A percentile compares a stretch with the other conserved stretches of the same genome.
Conservation (phyloP, 768 basidiomycete genomes). For the Lactifluus subvellereus region DNA sequence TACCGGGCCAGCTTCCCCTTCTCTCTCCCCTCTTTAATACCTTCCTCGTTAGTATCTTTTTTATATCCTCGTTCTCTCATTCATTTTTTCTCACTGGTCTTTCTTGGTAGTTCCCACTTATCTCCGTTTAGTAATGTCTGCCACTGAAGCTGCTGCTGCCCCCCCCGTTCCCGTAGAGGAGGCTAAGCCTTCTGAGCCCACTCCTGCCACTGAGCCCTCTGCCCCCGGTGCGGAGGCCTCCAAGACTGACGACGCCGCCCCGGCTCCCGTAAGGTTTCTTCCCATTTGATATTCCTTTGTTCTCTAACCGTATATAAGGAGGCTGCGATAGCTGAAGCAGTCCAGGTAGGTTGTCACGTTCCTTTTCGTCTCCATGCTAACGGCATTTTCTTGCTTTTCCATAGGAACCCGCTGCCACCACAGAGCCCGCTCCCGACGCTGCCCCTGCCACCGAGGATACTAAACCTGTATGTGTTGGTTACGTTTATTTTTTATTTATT, state of each 20-base stretch:
- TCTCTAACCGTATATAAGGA: slow-evolving; percentile 31
- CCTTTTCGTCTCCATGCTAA: background rate
- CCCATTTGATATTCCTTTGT: slow-evolving; percentile 11
- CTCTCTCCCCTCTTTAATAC: slow-evolving; percentile 58
- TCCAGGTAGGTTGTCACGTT: slow-evolving; percentile 32
- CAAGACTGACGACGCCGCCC: slow-evolving; percentile 38
- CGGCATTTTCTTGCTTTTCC: background rate
- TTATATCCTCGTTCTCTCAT: background rate
- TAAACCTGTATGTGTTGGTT: slow-evolving; percentile 33
- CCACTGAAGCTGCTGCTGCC: slow-evolving; percentile 50
- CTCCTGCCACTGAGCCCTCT: slow-evolving; percentile 31
- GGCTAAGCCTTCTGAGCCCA: slow-evolving; percentile 42
- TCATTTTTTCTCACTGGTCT: background rate
- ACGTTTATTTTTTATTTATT: slow-evolving; percentile 31
- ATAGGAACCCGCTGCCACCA: slow-evolving; percentile 35
- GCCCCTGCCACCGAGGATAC: slow-evolving; percentile 28
- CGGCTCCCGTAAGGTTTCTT: slow-evolving; percentile 32
- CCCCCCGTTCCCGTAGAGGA: slow-evolving; percentile 46
- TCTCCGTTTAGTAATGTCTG: slow-evolving; percentile 66
- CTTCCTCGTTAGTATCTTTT: slow-evolving; percentile 22
- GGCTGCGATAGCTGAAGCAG: slow-evolving; percentile 38
- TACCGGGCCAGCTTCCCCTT: slow-evolving; percentile 37
- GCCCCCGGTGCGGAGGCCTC: slow-evolving; percentile 36
- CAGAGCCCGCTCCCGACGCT: slow-evolving; percentile 34
- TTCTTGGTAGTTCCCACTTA: slow-evolving; percentile 3